Conservation (phyloP, 2,329 filamentous ascomycete species). For the Aspergillus sp. region DNA sequence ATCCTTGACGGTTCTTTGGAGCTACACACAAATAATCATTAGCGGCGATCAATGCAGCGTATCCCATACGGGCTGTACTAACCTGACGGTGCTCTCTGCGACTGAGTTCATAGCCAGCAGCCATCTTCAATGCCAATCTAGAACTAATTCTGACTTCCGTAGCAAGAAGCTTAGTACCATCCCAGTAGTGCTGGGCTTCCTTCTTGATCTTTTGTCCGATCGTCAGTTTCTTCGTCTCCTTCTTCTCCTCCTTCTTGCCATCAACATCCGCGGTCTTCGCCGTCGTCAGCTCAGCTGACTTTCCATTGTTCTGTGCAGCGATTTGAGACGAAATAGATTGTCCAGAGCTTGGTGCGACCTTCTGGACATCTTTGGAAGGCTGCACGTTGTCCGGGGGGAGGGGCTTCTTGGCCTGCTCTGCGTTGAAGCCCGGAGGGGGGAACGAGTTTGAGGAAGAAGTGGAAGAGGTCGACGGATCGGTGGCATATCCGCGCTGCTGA, state of each 20-base stretch:
- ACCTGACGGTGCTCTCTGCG: conserved; percentile 87
- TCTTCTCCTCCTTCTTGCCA: conserved; percentile 62
- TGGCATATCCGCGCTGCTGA: conserved; percentile 53
- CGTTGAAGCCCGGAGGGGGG: conserved; percentile 86
- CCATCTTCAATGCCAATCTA: conserved; percentile 92
- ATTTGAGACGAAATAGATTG: conserved; percentile 49
- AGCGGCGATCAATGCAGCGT: background rate
- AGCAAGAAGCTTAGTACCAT: conserved; percentile 91
- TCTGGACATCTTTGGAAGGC: conserved; percentile 36
- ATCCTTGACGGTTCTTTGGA: conserved; percentile 91
- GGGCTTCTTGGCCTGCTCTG: conserved; percentile 86
- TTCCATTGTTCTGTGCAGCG: conserved; percentile 47
- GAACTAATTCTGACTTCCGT: conserved; percentile 93
- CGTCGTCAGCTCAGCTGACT: conserved; percentile 64
- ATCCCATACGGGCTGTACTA: conserved; percentile 18
- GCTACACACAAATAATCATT: conserved; percentile 39
- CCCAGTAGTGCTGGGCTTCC: conserved; percentile 93
- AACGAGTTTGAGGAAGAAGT: conserved; percentile 53
- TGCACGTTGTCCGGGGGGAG: conserved; percentile 59
- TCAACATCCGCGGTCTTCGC: conserved; percentile 57
- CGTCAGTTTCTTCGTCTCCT: conserved; percentile 83
- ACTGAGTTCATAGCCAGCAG: conserved; percentile 92
- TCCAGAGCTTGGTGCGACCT: conserved; percentile 42
- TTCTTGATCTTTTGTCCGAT: conserved; percentile 92
- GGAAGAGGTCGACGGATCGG: conserved; percentile 56